Evolutionary conservation across 2,329 filamentous ascomycete species (phyloP).

Genomic region (Colletotrichum noveboracense): DNA sequence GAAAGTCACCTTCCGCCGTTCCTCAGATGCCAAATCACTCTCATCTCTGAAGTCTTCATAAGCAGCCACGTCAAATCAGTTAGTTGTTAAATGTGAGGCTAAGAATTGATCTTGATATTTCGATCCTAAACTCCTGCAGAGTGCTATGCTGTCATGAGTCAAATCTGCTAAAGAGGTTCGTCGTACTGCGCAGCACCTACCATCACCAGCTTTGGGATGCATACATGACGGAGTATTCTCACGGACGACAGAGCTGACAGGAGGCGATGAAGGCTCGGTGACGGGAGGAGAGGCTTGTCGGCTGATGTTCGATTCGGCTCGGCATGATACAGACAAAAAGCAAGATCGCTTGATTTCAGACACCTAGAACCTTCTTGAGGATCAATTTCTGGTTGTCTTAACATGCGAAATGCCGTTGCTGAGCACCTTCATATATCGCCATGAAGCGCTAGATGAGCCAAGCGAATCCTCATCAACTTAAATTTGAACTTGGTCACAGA

Average conservation of each 20-base stretch:
- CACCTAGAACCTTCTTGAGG: rapidly evolving
- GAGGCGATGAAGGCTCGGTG: not conserved
- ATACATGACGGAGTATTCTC: not conserved
- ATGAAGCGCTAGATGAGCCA: rapidly evolving
- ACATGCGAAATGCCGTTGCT: not conserved
- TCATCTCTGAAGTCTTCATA: not conserved
- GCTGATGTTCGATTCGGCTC: not conserved
- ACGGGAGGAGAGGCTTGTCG: not conserved
- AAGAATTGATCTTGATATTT: not conserved
- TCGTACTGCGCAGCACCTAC: not conserved
- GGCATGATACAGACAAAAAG: not conserved
- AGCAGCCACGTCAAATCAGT: not conserved
- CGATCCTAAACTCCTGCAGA: rapidly evolving
- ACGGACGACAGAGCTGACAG: not conserved
- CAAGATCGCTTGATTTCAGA: not conserved
- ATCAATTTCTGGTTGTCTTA: not conserved
- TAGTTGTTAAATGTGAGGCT: not conserved
- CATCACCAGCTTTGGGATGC: not conserved
- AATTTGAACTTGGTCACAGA: not conserved
- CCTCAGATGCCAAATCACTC: not conserved
- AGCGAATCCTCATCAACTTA: rapidly evolving
- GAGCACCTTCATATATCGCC: not conserved
- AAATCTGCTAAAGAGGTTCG: not conserved
- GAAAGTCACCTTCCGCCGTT: not conserved
- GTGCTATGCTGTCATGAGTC: not conserved